A percentile compares a stretch with the other conserved stretches of the same genome.
Conservation (phyloP, 495 filamentous ascomycete genomes). For the Sphaerosporella brunnea region DNA sequence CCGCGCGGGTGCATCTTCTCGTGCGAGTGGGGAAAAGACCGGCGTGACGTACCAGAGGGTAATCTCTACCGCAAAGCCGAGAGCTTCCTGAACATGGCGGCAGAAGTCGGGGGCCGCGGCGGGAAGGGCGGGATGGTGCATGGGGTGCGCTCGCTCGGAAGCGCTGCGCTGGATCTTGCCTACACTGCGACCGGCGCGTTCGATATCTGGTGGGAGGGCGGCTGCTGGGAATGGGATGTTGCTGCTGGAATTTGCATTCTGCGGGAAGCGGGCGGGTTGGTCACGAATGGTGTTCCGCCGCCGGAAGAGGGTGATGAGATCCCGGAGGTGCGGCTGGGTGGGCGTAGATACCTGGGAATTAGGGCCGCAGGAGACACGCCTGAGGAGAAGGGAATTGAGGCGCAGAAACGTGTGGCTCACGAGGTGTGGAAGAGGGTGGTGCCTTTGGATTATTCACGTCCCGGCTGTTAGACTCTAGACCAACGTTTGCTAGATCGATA, state of each 20-base stretch:
- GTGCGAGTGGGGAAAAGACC: constrained; percentile 58
- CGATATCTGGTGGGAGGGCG: constrained; percentile 78
- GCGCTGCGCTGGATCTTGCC: constrained; percentile 64
- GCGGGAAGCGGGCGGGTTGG: constrained; percentile 52
- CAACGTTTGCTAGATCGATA: neutral
- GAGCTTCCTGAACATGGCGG: constrained; percentile 53
- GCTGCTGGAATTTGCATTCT: constrained; percentile 74
- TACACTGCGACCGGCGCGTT: constrained; percentile 54
- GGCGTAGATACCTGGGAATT: constrained; percentile 31
- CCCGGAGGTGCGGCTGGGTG: constrained; percentile 3
- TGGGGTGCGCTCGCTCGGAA: constrained; percentile 49
- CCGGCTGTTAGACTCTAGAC: constrained; percentile 27
- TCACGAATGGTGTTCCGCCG: constrained; percentile 51
- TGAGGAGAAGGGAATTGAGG: constrained; percentile 42
- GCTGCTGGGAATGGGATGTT: constrained; percentile 89
- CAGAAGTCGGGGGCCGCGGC: constrained; percentile 37
- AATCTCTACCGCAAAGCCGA: constrained; percentile 50
- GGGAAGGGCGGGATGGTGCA: constrained; percentile 70
- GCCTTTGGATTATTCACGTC: constrained; percentile 41
- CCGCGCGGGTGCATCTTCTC: constrained; percentile 48
- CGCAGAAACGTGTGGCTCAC: constrained; percentile 47
- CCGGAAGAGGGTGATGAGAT: constrained; percentile 13
- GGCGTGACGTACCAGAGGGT: constrained; percentile 40
- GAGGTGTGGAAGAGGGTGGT: constrained; percentile 50
- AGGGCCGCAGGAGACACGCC: constrained; percentile 43